Evolutionary conservation across 2,329 filamentous ascomycete genomes (phyloP).

Genomic region (Alternaria rosae): DNA sequence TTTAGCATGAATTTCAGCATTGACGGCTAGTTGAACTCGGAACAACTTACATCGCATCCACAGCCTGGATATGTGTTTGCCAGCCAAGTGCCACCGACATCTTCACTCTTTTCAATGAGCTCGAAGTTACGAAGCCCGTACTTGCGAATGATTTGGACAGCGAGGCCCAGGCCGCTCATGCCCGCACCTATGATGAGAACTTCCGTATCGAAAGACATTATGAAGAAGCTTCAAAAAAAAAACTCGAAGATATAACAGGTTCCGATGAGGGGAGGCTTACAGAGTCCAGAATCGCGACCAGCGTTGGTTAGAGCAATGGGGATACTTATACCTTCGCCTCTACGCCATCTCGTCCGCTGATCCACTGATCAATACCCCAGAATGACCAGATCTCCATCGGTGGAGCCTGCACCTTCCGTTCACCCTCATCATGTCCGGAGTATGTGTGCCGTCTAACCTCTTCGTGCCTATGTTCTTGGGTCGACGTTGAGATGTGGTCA

Average conservation of each 20-base stretch:
- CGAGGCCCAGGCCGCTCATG: conserved; percentile 57
- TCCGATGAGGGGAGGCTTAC: background rate
- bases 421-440: conserved; percentile 5
- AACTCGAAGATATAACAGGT: background rate
- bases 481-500: conserved; percentile 4
- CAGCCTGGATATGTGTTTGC: conserved; percentile 46
- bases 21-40: too few relatives aligned
- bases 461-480: conserved; percentile 4
- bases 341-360: background rate
- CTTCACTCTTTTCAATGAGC: conserved; percentile 54
- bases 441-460: conserved; percentile 5
- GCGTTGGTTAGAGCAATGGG: background rate
- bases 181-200: conserved; percentile 62
- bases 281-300: background rate
- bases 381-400: background rate
- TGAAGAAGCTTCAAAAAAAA: background rate
- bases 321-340: conserved; percentile 11
- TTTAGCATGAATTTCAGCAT: background rate
- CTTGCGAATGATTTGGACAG: conserved; percentile 54
- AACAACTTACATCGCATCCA: conserved; percentile 41
- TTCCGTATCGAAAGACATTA: conserved; percentile 53
- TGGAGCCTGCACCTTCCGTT: background rate
- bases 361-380: background rate
- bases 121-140: conserved; percentile 51
- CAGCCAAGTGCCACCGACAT: conserved; percentile 48